Conservation (phyloP, 306 rosid genomes). For the Pueraria montana region DNA sequence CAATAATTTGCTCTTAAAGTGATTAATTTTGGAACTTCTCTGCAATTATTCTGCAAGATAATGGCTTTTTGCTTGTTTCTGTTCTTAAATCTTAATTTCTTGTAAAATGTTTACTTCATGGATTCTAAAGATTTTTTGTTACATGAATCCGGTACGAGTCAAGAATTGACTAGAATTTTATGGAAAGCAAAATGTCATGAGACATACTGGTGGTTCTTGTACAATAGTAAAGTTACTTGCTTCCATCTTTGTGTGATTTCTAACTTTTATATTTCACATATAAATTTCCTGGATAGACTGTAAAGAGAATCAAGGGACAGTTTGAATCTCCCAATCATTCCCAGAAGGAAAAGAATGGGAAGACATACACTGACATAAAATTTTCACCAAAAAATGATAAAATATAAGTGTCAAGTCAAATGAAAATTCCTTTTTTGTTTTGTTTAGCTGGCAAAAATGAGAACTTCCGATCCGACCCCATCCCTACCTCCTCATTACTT, state of each 20-base stretch:
- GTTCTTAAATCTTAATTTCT: constrained; percentile 31
- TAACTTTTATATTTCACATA: not conserved
- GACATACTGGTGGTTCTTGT: constrained; percentile 25
- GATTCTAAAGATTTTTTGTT: constrained; percentile 3
- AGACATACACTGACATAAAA: not conserved
- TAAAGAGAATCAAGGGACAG: not conserved
- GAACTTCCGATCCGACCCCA: not conserved
- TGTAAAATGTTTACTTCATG: constrained; percentile 10
- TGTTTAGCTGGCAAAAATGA: not conserved
- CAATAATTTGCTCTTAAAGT: constrained; percentile 12
- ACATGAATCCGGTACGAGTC: not conserved
- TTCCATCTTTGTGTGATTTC: constrained; percentile 10
- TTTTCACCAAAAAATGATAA: not conserved
- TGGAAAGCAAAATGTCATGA: not conserved
- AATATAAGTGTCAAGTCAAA: not conserved
- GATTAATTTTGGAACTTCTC: constrained; percentile 32
- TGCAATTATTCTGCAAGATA: constrained; percentile 30
- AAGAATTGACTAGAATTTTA: not conserved
- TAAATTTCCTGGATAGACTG: not conserved
- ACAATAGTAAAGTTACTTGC: not conserved
- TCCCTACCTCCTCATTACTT: not conserved
- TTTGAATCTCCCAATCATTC: not conserved
- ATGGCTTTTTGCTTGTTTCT: constrained; percentile 25
- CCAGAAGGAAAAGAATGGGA: not conserved
- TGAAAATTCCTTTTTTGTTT: not conserved